phyloP scores from a whole-genome alignment of 257 asterid genomes.

The Solanum corneliomulleri region DNA sequence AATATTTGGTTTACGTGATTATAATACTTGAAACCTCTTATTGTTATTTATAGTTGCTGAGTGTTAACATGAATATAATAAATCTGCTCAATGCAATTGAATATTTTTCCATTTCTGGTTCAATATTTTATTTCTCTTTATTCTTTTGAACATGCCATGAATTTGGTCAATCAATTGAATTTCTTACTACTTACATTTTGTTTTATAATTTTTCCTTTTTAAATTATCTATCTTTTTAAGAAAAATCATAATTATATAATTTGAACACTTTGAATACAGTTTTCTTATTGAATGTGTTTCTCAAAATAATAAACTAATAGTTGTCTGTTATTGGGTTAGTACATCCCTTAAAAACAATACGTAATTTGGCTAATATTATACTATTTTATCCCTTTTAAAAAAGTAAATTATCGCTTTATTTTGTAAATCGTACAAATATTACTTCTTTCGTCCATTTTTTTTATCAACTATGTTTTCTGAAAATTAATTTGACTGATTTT shows the following conservation, averaged over 20 bases:
- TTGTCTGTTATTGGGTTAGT: too few species aligned
- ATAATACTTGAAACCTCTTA: background rate
- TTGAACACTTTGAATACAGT: background rate
- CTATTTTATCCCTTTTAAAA: too few species aligned
- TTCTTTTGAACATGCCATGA: background rate
- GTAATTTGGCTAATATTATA: too few species aligned
- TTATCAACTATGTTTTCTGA: too few species aligned
- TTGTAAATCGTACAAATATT: too few species aligned
- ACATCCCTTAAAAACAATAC: too few species aligned
- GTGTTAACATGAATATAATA: background rate
- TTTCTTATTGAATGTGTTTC: background rate
- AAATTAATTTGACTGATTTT: too few species aligned
- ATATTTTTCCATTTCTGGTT: background rate
- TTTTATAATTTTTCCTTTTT: background rate
- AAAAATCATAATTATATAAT: background rate
- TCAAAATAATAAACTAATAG: too few species aligned
- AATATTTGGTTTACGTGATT: background rate
- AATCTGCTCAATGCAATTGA: background rate
- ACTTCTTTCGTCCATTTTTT: rapidly evolving
- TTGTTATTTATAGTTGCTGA: background rate
- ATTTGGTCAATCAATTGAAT: background rate
- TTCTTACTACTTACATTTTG: background rate
- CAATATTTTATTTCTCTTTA: background rate
- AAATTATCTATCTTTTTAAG: too few species aligned
- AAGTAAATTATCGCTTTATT: too few species aligned